Base-by-base conservation (phyloP, 208 protist species). In the Borovskyia barvae region DNA sequence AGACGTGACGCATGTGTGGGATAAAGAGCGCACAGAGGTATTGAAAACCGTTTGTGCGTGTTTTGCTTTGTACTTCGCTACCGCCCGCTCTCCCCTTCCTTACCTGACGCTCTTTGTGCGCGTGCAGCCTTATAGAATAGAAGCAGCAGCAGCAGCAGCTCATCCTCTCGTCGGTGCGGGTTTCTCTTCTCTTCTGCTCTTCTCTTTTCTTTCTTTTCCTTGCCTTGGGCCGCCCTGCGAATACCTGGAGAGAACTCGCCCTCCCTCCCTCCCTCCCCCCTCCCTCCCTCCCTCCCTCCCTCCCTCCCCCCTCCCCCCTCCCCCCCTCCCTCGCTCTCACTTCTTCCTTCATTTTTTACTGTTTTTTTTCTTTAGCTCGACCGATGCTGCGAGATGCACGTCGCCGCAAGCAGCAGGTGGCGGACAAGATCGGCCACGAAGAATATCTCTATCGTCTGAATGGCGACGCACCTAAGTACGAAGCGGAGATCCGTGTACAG, bases 401-500 rank as follows among this genome's bases (percentile, higher is more conserved):
- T 5, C 75, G 77, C 17, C 81, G 82, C 57, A 71, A 74, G 53
- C 76, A 90, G 62, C 64, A 71, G 58, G 47, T 92, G 25, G 66
- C 82, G 14, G 88, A 76, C 15, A 94, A 94, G 45, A 92, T 94
- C 69, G 84, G 84, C 15, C 88, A 94, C 55, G 75, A 81, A 12
- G 85, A 92, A 43, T 87, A 83, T 43, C 55, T 80, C 20, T 94
- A 94, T 62, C 46, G 75, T 14, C 67, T 94, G 8, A 67, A 73
- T 41, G 69, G 67, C 28, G 68, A 85, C 9, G 58, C 67, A 6
- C 59, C 41, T 32, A 51, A 46, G 12, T 67, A 69, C 25, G 47
- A 70, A 20, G 58, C 74, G 35, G 40, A 66, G 15, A 39, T 63
- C 6, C 41, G 20, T 17, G 35, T 68, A 1, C 64, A 61, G 15